These are phyloP conservation scores for Amborella trichopoda DNA, from an alignment of 164 flowering plant species.

Conservation along the genomic window DNA sequence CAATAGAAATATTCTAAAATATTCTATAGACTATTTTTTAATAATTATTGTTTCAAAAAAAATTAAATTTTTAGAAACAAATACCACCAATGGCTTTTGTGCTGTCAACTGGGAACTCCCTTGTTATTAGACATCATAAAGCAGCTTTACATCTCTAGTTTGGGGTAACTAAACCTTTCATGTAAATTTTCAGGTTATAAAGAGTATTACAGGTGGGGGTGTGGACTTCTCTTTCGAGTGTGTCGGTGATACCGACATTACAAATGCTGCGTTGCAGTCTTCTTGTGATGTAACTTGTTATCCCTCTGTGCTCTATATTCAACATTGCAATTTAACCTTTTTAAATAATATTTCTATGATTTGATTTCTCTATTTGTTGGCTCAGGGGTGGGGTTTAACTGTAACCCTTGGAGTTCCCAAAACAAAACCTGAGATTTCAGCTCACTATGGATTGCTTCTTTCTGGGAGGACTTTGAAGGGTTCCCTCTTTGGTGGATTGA, in stretches of 20 bases:
- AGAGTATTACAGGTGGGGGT: slow-evolving; percentile 74
- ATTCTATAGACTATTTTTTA: no score
- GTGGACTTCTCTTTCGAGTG: slow-evolving; percentile 94
- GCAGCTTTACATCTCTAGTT: no score
- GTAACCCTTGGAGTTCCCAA: slow-evolving; percentile 97
- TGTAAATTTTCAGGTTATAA: slow-evolving; percentile 50
- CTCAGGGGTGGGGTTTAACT: slow-evolving; percentile 89
- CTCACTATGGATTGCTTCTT: slow-evolving; percentile 73
- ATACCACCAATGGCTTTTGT: no score
- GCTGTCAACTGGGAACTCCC: no score
- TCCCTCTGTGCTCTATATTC: background rate
- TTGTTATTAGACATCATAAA: no score
- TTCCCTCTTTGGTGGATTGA: slow-evolving; percentile 86
- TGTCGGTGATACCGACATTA: slow-evolving; percentile 67
- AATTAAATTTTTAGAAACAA: no score
- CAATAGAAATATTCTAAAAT: no score
- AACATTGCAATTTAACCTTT: background rate
- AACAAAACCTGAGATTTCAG: slow-evolving; percentile 59
- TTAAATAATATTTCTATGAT: background rate
- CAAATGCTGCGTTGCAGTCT: slow-evolving; percentile 81
- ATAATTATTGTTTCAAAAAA: no score
- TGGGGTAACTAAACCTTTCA: no score
- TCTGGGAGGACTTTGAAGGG: slow-evolving; percentile 82
- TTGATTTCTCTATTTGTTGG: background rate
- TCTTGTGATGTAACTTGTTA: slow-evolving; percentile 59